Evolutionary conservation across 169 alveolate species (phyloP).

Genomic region (Plasmodium billcollinsi): DNA sequence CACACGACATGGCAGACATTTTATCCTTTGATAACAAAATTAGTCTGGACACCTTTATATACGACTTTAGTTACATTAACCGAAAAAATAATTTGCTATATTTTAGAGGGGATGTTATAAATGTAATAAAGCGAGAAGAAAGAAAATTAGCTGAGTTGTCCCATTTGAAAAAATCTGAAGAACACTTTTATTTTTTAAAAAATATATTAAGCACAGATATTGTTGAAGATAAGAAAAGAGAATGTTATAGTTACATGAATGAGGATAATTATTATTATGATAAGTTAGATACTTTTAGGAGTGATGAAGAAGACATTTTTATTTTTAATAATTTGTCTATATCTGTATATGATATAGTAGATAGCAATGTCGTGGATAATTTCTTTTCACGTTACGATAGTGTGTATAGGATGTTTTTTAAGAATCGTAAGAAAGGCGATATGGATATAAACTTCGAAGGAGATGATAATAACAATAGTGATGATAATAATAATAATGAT

Average conservation of each 20-base stretch:
- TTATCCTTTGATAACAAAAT: slow-evolving; percentile 46
- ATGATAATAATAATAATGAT: slow-evolving; percentile 20
- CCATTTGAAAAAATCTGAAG: slow-evolving; percentile 22
- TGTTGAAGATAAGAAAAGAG: slow-evolving; percentile 5
- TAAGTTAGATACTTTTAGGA: slow-evolving; percentile 30
- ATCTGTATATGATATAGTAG: slow-evolving; percentile 34
- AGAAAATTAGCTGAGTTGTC: not conserved
- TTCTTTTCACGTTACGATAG: slow-evolving; percentile 54
- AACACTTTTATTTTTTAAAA: slow-evolving; percentile 19
- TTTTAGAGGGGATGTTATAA: slow-evolving; percentile 57
- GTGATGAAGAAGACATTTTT: slow-evolving; percentile 20
- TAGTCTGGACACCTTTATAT: slow-evolving; percentile 44
- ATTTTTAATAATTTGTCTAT: slow-evolving; percentile 40
- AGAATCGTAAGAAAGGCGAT: slow-evolving; percentile 31
- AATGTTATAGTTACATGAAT: slow-evolving; percentile 26
- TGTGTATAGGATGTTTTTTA: slow-evolving; percentile 41
- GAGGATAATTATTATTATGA: slow-evolving; percentile 39
- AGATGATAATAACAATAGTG: slow-evolving; percentile 79
- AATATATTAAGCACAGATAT: not conserved
- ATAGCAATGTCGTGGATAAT: slow-evolving; percentile 35
- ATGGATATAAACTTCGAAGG: slow-evolving; percentile 71
- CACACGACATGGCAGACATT: slow-evolving; percentile 21
- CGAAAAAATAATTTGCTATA: slow-evolving; percentile 35
- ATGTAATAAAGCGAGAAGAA: slow-evolving; percentile 34
- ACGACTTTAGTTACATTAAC: slow-evolving; percentile 22